phyloP scores from a whole-genome alignment of 495 filamentous ascomycete species.

The Podospora australis region DNA sequence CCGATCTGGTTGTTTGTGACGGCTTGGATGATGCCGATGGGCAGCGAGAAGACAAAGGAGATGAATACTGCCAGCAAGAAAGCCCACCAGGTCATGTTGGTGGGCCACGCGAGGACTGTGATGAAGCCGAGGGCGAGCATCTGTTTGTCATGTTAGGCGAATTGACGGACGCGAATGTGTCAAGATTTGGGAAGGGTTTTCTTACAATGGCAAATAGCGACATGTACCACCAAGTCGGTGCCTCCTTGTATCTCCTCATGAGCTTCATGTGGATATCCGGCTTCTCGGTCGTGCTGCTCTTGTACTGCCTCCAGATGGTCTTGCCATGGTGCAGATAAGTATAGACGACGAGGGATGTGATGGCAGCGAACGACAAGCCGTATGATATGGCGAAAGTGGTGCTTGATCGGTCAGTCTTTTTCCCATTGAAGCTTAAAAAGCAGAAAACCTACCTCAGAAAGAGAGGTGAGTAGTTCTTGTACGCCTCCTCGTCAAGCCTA shows the following conservation, averaged over 20 bases:
- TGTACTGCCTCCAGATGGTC: constrained; percentile 53
- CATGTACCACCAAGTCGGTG: constrained; percentile 52
- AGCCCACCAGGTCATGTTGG: constrained; percentile 60
- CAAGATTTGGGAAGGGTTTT: background rate
- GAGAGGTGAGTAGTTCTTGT: constrained; percentile 56
- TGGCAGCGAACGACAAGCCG: constrained; percentile 64
- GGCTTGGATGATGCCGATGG: constrained; percentile 56
- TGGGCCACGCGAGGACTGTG: constrained; percentile 59
- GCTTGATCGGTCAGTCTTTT: too few relatives aligned
- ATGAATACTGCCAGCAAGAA: constrained; percentile 59
- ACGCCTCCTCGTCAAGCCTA: constrained; percentile 47
- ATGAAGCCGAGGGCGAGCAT: constrained; percentile 57
- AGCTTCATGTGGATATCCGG: constrained; percentile 56
- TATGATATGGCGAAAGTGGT: constrained; percentile 60
- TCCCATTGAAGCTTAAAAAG: too few relatives aligned
- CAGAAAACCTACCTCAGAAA: too few relatives aligned
- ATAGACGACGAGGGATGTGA: constrained; percentile 59
- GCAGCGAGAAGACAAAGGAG: constrained; percentile 48
- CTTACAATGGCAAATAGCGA: constrained; percentile 41
- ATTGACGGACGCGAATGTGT: background rate
- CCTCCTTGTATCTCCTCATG: constrained; percentile 54
- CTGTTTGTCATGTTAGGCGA: constrained; percentile 33
- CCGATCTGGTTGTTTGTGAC: constrained; percentile 64
- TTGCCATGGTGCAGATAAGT: constrained; percentile 59
- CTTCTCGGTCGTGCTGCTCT: constrained; percentile 52